Evolutionary conservation across 1,139 yeast genomes (phyloP), one percentile per base, ranked within the genome.

Genomic region (Pichia sp.): DNA sequence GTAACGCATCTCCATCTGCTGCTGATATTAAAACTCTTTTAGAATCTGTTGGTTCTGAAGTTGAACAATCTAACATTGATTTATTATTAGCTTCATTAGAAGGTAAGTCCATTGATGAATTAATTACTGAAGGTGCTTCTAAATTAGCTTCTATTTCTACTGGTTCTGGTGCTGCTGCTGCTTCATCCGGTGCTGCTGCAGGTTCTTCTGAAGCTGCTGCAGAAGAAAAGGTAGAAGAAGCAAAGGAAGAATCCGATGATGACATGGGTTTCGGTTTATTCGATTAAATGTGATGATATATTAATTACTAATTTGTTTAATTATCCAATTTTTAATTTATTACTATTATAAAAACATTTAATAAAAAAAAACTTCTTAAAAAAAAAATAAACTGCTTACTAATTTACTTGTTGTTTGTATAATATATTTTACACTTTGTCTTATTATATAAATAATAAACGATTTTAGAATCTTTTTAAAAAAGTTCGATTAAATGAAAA

Each of bases 61-160:
- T 84, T 66, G 97, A 92, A 66, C 94, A 85, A 63, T 80, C 84
- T 68, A 89, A 89, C 74, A 71, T 92, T 73, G 72, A 80, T 66
- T 74, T 85, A 67, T 84, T 92, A 70, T 76, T 92, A 67, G 72
- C 87, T 61, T 95, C 94, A 70, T 82, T 92, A 65, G 90, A 87
- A 73, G 98, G 97, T 74, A 92, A 92, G 85, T 73, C 78, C 68
- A 79, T 85, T 68, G 82, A 78, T 60, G 96, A 89, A 74, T 83
- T 92, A 75, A 83, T 92, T 63, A 92, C 97, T 66, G 95, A 82
- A 74, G 98, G 98, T 79, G 75, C 86, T 71, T 74, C 81, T 73
- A 92, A 92, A 80, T 85, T 92, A 69, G 90, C 97, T 61, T 78
- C 97, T 58, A 96, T 90, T 60, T 97, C 98, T 74, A 68, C 96